Evolutionary conservation across 2,329 filamentous ascomycete species (phyloP).

Genomic region (Hymenoscyphus linearis): DNA sequence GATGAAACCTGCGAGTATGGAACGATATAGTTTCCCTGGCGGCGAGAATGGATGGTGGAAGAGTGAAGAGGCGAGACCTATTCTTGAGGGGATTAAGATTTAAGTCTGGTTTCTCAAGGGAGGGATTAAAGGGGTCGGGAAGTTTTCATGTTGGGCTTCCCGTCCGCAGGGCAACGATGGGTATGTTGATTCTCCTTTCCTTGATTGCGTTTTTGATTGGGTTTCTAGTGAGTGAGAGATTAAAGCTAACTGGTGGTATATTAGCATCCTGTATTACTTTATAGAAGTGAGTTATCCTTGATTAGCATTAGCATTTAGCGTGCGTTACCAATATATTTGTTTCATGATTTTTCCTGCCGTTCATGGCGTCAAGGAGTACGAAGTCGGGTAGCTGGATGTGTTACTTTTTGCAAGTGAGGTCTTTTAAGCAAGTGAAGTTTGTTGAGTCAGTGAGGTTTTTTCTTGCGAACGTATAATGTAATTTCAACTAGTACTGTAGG

Average conservation of each 20-base stretch:
- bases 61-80: slow-evolving; percentile 46
- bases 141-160: slow-evolving; percentile 10
- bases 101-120: slow-evolving; percentile 16
- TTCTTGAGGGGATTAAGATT: slow-evolving; percentile 32
- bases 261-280: slow-evolving; percentile 18
- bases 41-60: slow-evolving; percentile 79
- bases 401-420: too few relatives aligned
- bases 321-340: slow-evolving; percentile 2
- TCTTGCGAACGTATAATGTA: too few relatives aligned
- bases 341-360: background rate
- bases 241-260: background rate
- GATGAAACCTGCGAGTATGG: slow-evolving; percentile 89
- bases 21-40: slow-evolving; percentile 70
- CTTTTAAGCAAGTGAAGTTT: too few relatives aligned
- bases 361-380: background rate
- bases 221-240: background rate
- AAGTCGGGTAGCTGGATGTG: too few relatives aligned
- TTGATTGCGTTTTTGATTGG: too few relatives aligned
- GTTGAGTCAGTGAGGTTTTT: too few relatives aligned
- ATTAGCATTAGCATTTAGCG: background rate
- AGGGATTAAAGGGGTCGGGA: slow-evolving; percentile 2
- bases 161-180: slow-evolving; percentile 11
- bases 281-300: slow-evolving; percentile 1
- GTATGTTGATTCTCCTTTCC: background rate
- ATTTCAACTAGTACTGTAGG: too few relatives aligned